Evolutionary conservation across 2,329 filamentous ascomycete genomes (phyloP), one percentile per base, ranked within the genome.

Genomic region (Paecilomyces dactylethromorphus): DNA sequence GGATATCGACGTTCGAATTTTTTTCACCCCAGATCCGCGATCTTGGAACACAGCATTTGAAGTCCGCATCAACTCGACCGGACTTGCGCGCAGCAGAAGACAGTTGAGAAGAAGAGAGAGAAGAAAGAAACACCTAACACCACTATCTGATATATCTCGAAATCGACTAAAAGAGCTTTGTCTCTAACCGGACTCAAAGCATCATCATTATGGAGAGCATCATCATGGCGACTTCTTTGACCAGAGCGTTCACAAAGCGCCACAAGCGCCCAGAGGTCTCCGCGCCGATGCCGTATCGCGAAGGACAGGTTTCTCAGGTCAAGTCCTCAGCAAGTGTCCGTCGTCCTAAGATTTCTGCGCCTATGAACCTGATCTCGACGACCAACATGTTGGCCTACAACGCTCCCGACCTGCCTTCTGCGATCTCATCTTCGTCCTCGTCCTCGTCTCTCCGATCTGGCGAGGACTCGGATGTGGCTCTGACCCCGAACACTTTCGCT

Each of bases 341-440:
- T 59, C 75, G 78, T 54, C 74, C 69, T 61, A 75, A 77, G 62
- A 99, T 99, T 71, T 99, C 94, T 1, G 85, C 83, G 2, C 94
- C 94, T 0, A 83, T 96, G 56, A 87, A 92, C 74, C 83, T 99
- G 63, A 81, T 97, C 54, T 95, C 94, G 60, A 96, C 93, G 4
- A 97, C 94, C 66, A 99, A 97, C 76, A 91, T 95, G 84, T 87
- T 97, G 57, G 92, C 91, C 7, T 96, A 96, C 82, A 93, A 93
- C 71, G 92, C 94, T 10, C 93, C 93, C 55, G 89, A 97, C 71
- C 87, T 97, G 62, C 79, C 79, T 52, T 74, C 69, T 55, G 50
- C 58, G 12, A 69, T 73, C 8, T 65, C 72, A 5, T 72, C 74
- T 26, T 69, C 68, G 22, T 72, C 74, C 29, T 69, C 68, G 22